Percentiles rank a stretch among this genome's conserved stretches.
Conservation (phyloP, 805 yeast genomes). For the Wickerhamomyces queroliae region DNA sequence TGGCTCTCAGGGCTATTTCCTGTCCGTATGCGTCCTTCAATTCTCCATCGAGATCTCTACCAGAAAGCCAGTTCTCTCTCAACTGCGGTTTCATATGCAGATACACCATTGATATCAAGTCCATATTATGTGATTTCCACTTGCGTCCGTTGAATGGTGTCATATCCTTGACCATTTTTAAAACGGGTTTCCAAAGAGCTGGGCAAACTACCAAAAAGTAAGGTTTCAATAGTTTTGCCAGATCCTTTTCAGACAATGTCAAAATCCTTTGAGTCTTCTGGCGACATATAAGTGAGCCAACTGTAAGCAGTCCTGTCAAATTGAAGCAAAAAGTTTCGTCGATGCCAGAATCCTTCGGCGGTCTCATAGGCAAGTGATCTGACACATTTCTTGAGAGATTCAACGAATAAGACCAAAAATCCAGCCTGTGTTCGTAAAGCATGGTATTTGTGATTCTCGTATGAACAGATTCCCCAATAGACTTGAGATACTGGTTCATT, state of each 20-base stretch:
- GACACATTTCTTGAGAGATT: background rate
- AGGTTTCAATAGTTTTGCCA: slow-evolving; percentile 56
- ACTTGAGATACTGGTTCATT: slow-evolving; percentile 12
- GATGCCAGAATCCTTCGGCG: background rate
- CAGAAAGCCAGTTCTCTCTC: slow-evolving; percentile 85
- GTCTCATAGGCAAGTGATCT: slow-evolving; percentile 9
- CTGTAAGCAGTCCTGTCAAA: slow-evolving; percentile 44
- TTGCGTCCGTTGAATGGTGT: slow-evolving; percentile 90
- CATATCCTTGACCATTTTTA: slow-evolving; percentile 69
- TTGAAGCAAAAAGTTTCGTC: slow-evolving; percentile 42
- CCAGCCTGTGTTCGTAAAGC: slow-evolving; percentile 9
- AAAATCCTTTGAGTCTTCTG: slow-evolving; percentile 72
- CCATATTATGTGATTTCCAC: slow-evolving; percentile 94
- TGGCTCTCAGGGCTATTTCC: slow-evolving; percentile 76
- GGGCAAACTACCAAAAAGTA: slow-evolving; percentile 55
- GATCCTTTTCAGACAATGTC: slow-evolving; percentile 53
- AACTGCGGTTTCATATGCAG: slow-evolving; percentile 65
- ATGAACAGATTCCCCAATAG: slow-evolving; percentile 16
- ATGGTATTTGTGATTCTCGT: slow-evolving; percentile 26
- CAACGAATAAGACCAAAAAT: slow-evolving; percentile 17
- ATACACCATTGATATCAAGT: slow-evolving; percentile 80
- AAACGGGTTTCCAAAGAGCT: slow-evolving; percentile 59
- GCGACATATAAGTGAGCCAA: slow-evolving; percentile 52
- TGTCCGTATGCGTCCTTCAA: slow-evolving; percentile 75
- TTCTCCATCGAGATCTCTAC: slow-evolving; percentile 71